Percentiles rank a stretch among this genome's conserved stretches.
These are phyloP conservation scores for Aspergillus sp. DNA, from an alignment of 2,329 filamentous ascomycete genomes.

Conservation along the genomic window DNA sequence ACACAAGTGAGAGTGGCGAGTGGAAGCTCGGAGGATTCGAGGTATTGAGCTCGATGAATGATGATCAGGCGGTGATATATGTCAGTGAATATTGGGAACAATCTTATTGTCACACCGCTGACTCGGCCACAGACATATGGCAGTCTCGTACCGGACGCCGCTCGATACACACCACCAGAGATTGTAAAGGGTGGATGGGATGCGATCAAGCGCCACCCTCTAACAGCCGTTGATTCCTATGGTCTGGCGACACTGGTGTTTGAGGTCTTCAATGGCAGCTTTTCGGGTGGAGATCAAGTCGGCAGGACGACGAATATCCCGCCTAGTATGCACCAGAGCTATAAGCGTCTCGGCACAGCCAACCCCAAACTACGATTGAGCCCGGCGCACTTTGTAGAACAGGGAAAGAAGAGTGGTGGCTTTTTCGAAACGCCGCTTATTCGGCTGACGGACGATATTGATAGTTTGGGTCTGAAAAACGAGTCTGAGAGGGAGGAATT, in stretches of 20 bases:
- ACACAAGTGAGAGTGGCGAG: slow-evolving; percentile 92
- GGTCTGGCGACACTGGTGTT: slow-evolving; percentile 80
- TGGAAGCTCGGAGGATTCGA: slow-evolving; percentile 97
- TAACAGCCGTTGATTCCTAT: slow-evolving; percentile 83
- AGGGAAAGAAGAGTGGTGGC: slow-evolving; percentile 74
- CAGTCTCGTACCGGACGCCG: slow-evolving; percentile 80
- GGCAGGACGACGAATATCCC: slow-evolving; percentile 85
- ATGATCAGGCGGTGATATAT: slow-evolving; percentile 91
- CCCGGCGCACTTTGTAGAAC: slow-evolving; percentile 82
- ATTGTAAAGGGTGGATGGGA: slow-evolving; percentile 88
- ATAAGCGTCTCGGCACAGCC: slow-evolving; percentile 82
- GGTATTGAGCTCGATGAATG: slow-evolving; percentile 89
- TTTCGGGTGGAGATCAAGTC: slow-evolving; percentile 72
- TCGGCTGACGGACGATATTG: slow-evolving; percentile 86
- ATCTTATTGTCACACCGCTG: slow-evolving; percentile 8
- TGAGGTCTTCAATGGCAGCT: slow-evolving; percentile 89
- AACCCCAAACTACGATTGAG: slow-evolving; percentile 88
- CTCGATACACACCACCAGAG: slow-evolving; percentile 83
- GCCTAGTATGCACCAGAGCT: slow-evolving; percentile 83
- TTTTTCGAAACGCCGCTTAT: slow-evolving; percentile 96
- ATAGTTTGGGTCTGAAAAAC: slow-evolving; percentile 85
- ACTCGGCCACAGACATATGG: slow-evolving; percentile 67
- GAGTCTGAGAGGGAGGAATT: slow-evolving; percentile 83
- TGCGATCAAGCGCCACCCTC: slow-evolving; percentile 76
- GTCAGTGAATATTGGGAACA: slow-evolving; percentile 43